Conservation (phyloP, 805 yeast genomes). For the Yamadazyma sp. region DNA sequence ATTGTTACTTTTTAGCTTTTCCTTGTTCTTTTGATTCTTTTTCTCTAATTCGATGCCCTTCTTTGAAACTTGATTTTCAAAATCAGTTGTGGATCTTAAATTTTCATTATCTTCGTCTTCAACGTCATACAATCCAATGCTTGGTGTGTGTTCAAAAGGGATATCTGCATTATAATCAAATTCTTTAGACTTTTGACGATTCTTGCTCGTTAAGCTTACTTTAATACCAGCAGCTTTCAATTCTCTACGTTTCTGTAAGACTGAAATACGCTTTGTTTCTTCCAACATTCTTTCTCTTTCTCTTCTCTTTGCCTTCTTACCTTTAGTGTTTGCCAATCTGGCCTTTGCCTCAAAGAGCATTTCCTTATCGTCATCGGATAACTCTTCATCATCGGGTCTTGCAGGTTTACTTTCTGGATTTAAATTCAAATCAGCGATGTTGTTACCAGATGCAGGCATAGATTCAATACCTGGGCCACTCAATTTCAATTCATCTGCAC, state of each 20-base stretch:
- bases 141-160: conserved; percentile 71
- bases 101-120: conserved; percentile 52
- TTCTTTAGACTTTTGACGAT: conserved; percentile 53
- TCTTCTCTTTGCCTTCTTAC: conserved; percentile 90
- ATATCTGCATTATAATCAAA: conserved; percentile 84
- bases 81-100: conserved; percentile 32
- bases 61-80: conserved; percentile 41
- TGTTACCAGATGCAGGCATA: conserved; percentile 36
- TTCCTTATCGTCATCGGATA: conserved; percentile 86
- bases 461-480: conserved; percentile 56
- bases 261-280: conserved; percentile 72
- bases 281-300: conserved; percentile 79
- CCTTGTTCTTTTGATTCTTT: conserved; percentile 22
- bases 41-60: conserved; percentile 44
- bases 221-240: conserved; percentile 76
- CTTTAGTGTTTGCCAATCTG: conserved; percentile 86
- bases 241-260: conserved; percentile 76
- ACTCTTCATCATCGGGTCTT: conserved; percentile 70
- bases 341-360: conserved; percentile 95
- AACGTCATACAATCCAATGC: conserved; percentile 66
- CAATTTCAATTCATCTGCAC: conserved; percentile 28
- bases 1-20: not conserved
- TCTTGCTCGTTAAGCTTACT: conserved; percentile 47
- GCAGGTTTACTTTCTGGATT: conserved; percentile 79
- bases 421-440: conserved; percentile 59